These are phyloP conservation scores for Westerdykella aurantiaca DNA, from an alignment of 2,329 filamentous ascomycete genomes.

Conservation along the genomic window DNA sequence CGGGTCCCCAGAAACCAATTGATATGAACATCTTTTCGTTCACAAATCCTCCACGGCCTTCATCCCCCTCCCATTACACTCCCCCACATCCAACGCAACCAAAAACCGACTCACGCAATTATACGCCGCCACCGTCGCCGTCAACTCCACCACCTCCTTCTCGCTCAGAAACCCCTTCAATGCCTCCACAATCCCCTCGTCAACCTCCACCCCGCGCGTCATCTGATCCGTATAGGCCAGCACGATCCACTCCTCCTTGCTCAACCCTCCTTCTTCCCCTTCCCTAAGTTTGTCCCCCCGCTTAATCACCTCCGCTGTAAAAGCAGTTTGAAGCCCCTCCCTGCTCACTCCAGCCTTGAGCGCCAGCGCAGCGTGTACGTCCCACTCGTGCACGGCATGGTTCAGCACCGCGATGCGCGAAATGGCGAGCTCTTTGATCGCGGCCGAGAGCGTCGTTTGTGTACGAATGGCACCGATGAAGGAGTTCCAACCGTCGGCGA, in stretches of 20 bases:
- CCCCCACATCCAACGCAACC: slow-evolving; percentile 66
- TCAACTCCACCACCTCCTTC: slow-evolving; percentile 72
- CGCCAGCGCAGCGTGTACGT: slow-evolving; percentile 64
- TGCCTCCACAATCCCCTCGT: slow-evolving; percentile 59
- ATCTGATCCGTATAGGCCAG: slow-evolving; percentile 75
- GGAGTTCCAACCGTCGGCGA: slow-evolving; percentile 56
- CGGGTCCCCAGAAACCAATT: background rate
- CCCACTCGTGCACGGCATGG: slow-evolving; percentile 81
- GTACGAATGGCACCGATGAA: slow-evolving; percentile 55
- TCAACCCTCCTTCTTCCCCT: slow-evolving; percentile 37
- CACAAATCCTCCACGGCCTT: slow-evolving; percentile 27
- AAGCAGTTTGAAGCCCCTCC: slow-evolving; percentile 49
- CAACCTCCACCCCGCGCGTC: slow-evolving; percentile 67
- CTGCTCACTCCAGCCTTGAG: slow-evolving; percentile 55
- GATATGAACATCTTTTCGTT: background rate
- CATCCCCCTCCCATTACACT: slow-evolving; percentile 36
- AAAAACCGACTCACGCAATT: slow-evolving; percentile 81
- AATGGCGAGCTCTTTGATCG: slow-evolving; percentile 70
- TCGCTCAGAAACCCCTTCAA: slow-evolving; percentile 60
- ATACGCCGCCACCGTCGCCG: slow-evolving; percentile 70
- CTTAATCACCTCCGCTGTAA: slow-evolving; percentile 19
- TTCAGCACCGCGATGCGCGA: slow-evolving; percentile 79
- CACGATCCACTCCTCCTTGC: slow-evolving; percentile 56
- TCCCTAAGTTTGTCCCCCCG: slow-evolving; percentile 33
- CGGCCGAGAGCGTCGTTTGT: slow-evolving; percentile 44